Base-by-base conservation (phyloP, 768 basidiomycete species). In the Tylopilus rubrobrunneus region DNA sequence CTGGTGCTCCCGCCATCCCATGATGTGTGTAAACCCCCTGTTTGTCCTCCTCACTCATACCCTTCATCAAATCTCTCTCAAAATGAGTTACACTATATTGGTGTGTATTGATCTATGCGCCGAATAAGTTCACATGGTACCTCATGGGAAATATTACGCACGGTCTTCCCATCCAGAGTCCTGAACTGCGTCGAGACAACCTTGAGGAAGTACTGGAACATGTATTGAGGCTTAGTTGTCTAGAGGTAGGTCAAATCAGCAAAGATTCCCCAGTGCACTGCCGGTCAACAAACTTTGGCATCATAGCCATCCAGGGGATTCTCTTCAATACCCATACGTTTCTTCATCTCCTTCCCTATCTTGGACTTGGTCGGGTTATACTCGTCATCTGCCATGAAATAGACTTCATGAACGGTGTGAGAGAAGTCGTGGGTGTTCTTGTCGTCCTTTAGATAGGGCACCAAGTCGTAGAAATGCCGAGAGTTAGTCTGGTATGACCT, bases 201-300 rank as follows among this genome's bases (percentile, higher is more conserved):
- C 72, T 99, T 99, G 65, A 99, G 78, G 84, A 98, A 98, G 73
- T 98, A 96, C 67, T 98, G 93, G 81, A 93, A 97, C 92, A 97
- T 94, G 69, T 92, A 96, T 60, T 92, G 82, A 25, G 85, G 72
- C 65, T 89, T 88, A 59, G 71, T 74, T 1, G 92, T 93, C 87
- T 90, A 53, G 2, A 19, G 29, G 29, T 3, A 36, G 10, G 29
- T 7, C 1, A 17, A 21, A 44, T 64, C 19, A 59, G 42, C 36
- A 55, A 42, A 39, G 39, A 44, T 19, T 56, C 50, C 11, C 21
- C 12, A 17, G 15, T 43, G 29, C 43, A 19, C 39, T 4, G 17
- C 37, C n/a, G 33, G 36, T 45, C n/a, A 12, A 71, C 78, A 23
- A 59, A 88, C 85, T 65, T 76, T 77, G 45, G 76, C 84, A 52